Percentiles rank a stretch among this genome's conserved stretches.
These are phyloP conservation scores for Phytophthora constricta DNA, from an alignment of 352 stramenopile genomes.

Conservation along the genomic window DNA sequence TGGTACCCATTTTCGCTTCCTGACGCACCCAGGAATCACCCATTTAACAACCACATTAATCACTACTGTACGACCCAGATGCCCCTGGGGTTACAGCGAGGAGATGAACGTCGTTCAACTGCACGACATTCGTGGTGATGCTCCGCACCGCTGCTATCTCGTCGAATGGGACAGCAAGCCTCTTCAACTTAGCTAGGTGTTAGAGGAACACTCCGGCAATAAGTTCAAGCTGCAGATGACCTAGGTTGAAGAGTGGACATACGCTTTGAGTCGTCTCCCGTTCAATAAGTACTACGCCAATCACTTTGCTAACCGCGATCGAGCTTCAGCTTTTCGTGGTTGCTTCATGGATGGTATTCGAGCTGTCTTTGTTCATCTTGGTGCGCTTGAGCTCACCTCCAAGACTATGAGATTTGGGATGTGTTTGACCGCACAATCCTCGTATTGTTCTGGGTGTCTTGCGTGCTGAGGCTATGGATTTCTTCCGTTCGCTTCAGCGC, in stretches of 20 bases:
- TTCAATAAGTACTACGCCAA: background rate
- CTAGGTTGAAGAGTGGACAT: background rate
- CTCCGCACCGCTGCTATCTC: conserved; percentile 9
- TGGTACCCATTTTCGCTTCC: background rate
- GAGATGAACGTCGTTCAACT: too few species aligned
- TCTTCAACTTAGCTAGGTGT: conserved; percentile 12
- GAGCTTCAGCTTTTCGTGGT: background rate
- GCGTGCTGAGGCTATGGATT: background rate
- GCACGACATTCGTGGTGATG: too few species aligned
- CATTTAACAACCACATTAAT: too few species aligned
- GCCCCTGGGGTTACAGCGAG: too few species aligned
- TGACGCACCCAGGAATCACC: too few species aligned
- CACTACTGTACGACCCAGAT: too few species aligned
- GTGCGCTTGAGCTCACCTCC: too few species aligned
- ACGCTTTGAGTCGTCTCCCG: background rate
- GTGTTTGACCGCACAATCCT: background rate
- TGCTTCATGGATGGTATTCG: conserved; percentile 17
- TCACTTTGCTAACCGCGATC: too few species aligned
- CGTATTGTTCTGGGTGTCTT: background rate
- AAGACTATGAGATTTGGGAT: conserved; percentile 17
- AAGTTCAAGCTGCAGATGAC: background rate
- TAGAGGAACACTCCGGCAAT: conserved; percentile 1
- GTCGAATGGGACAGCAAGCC: background rate
- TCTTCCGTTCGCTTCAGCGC: conserved; percentile 10
- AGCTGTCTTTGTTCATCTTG: background rate